phyloP scores from a whole-genome alignment of 2,329 filamentous ascomycete species.

The Penicillium nordicum region DNA sequence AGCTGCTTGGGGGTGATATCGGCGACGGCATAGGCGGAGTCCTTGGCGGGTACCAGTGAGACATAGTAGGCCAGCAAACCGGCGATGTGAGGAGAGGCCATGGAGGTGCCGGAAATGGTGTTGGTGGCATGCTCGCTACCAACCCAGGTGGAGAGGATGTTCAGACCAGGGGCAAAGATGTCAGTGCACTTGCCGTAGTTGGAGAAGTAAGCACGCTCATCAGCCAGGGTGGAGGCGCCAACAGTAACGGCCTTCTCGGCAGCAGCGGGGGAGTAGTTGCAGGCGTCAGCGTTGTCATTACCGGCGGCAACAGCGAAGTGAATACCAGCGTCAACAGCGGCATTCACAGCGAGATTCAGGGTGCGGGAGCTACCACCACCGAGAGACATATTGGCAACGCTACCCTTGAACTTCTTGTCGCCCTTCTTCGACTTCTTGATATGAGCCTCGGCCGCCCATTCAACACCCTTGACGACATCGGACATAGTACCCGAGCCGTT shows the following conservation, averaged over 20 bases:
- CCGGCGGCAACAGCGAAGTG: constrained; percentile 98
- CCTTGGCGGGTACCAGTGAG: constrained; percentile 84
- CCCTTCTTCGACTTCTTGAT: constrained; percentile 69
- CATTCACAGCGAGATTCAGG: constrained; percentile 89
- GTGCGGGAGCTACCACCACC: constrained; percentile 94
- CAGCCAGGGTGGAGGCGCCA: constrained; percentile 86
- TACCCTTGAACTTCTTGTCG: constrained; percentile 98
- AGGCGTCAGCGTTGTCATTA: constrained; percentile 98
- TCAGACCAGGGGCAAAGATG: constrained; percentile 95
- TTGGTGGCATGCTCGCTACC: constrained; percentile 94
- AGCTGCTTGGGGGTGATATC: constrained; percentile 89
- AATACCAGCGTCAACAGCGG: constrained; percentile 83
- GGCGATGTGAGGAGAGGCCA: constrained; percentile 95
- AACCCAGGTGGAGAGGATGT: constrained; percentile 98
- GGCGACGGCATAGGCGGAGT: constrained; percentile 88
- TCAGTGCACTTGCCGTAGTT: constrained; percentile 99
- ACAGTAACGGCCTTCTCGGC: constrained; percentile 91
- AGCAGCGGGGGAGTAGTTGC: constrained; percentile 97
- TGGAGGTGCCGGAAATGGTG: constrained; percentile 98
- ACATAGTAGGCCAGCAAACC: constrained; percentile 98
- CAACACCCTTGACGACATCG: constrained; percentile 96
- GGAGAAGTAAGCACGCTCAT: constrained; percentile 99
- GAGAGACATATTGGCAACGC: constrained; percentile 98
- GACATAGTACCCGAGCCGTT: constrained; percentile 99
- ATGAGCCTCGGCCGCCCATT: constrained; percentile 84